These are phyloP conservation scores for Xylariomycetidae sp. DNA, from an alignment of 2,329 filamentous ascomycete genomes.

Conservation along the genomic window DNA sequence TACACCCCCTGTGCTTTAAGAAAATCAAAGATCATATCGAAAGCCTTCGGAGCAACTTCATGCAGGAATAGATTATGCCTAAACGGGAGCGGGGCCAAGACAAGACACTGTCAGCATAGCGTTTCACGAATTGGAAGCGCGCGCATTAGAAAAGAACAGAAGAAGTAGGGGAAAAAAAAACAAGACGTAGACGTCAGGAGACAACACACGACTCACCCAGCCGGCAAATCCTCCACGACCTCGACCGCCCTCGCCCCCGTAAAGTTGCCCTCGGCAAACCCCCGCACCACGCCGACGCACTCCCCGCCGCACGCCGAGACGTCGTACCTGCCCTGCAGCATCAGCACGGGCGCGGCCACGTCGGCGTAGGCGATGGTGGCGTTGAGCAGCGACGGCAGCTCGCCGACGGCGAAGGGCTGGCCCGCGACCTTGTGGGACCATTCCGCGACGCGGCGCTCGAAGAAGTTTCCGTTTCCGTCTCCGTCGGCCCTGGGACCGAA, in stretches of 20 bases:
- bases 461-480: too few species aligned
- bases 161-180: neutral
- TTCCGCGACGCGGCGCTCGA: slow-evolving; percentile 22
- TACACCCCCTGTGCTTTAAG: slow-evolving; percentile 19
- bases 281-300: slow-evolving; percentile 20
- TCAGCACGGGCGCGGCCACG: slow-evolving; percentile 19
- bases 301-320: slow-evolving; percentile 26
- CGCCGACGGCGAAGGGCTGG: slow-evolving; percentile 25
- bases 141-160: neutral
- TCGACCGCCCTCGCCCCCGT: slow-evolving; percentile 14
- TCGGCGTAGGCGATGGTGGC: slow-evolving; percentile 15
- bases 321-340: slow-evolving; percentile 24
- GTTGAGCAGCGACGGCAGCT: slow-evolving; percentile 23
- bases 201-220: slow-evolving; percentile 24
- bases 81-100: too few species aligned
- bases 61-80: slow-evolving; percentile 27
- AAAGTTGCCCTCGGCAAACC: slow-evolving; percentile 12
- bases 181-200: too few species aligned
- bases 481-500: too few species aligned
- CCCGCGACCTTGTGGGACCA: slow-evolving; percentile 22
- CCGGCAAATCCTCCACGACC: slow-evolving; percentile 23
- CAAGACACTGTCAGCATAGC: too few species aligned
- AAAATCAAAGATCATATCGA: slow-evolving; percentile 21
- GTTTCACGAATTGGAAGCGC: too few species aligned
- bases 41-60: slow-evolving; percentile 20